These are phyloP conservation scores for Penicillium sp. DNA, from an alignment of 2,329 filamentous ascomycete genomes.

Conservation along the genomic window DNA sequence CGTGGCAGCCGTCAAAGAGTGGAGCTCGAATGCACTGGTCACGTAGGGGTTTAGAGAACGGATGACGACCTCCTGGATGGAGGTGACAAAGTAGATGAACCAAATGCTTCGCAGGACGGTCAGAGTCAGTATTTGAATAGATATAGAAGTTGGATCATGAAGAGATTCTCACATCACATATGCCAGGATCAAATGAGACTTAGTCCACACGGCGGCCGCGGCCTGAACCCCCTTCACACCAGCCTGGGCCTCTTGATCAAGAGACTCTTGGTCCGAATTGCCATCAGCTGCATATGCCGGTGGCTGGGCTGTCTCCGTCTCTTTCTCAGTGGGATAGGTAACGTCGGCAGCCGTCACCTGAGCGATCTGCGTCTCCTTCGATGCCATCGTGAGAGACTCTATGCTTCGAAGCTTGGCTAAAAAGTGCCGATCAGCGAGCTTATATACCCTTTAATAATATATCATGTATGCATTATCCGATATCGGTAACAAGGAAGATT, in stretches of 20 bases:
- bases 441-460: not conserved
- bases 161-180: constrained; percentile 6
- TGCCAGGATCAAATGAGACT: constrained; percentile 7
- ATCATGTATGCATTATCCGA: not conserved
- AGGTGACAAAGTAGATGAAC: constrained; percentile 11
- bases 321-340: not conserved
- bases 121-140: not conserved
- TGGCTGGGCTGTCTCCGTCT: not conserved
- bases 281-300: not conserved
- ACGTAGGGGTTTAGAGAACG: constrained; percentile 12
- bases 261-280: not conserved
- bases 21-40: constrained; percentile 10
- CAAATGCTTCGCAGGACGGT: constrained; percentile 6
- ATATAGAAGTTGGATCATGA: not conserved
- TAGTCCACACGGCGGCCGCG: constrained; percentile 7
- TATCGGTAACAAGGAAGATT: not conserved
- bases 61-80: constrained; percentile 12
- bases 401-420: not conserved
- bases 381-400: not conserved
- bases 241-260: constrained; percentile 11
- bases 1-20: constrained; percentile 10
- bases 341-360: not conserved
- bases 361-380: not conserved
- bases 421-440: not conserved
- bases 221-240: constrained; percentile 11